Evolutionary conservation across 495 filamentous ascomycete species (phyloP).

Genomic region (Penicillium waksmanii): DNA sequence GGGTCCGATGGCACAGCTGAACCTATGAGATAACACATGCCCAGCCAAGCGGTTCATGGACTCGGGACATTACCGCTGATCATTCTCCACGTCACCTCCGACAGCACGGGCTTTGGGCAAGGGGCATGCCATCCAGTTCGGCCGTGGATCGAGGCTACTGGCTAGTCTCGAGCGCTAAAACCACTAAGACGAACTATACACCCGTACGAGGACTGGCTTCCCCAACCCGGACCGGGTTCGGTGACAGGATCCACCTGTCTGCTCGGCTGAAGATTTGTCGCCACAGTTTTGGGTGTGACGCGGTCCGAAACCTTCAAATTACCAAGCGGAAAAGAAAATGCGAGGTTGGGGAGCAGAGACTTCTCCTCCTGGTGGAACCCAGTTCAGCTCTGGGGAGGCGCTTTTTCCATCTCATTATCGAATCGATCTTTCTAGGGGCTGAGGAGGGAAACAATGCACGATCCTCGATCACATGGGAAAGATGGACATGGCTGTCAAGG

Average conservation of each 20-base stretch:
- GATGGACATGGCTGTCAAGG: neutral
- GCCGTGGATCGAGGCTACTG: slow-evolving; percentile 3
- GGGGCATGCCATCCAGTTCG: slow-evolving; percentile 8
- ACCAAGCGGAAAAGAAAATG: neutral
- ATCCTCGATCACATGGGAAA: neutral
- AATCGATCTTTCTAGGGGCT: neutral
- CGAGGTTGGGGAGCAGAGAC: neutral
- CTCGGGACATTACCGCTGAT: slow-evolving; percentile 32
- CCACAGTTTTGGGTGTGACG: slow-evolving; percentile 1
- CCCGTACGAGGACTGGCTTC: neutral
- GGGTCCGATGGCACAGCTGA: slow-evolving; percentile 11
- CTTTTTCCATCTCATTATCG: too few species aligned
- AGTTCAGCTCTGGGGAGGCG: neutral
- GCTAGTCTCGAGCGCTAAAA: slow-evolving; percentile 1
- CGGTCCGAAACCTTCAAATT: neutral
- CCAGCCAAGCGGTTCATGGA: slow-evolving; percentile 5
- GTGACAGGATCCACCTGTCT: slow-evolving; percentile 1
- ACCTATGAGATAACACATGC: slow-evolving; percentile 15
- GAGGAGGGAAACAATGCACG: neutral
- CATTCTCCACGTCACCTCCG: slow-evolving; percentile 18
- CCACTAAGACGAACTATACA: neutral
- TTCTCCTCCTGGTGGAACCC: neutral
- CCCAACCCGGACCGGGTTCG: neutral
- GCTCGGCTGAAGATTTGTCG: neutral
- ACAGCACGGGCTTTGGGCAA: slow-evolving; percentile 3